phyloP scores from a whole-genome alignment of 768 basidiomycete species.

The Mycena indigotica region DNA sequence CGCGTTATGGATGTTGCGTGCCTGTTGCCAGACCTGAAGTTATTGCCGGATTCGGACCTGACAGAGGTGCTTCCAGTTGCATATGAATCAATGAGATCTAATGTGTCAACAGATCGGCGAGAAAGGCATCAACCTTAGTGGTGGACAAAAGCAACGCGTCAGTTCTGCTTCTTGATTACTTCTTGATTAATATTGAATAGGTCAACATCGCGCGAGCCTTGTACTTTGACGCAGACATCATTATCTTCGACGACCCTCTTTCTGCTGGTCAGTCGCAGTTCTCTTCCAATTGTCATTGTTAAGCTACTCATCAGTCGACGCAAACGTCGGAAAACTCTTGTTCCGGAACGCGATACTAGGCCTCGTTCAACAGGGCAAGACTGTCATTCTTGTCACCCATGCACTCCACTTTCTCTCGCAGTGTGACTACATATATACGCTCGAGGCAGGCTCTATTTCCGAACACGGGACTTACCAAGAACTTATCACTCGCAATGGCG shows the following conservation, averaged over 20 bases:
- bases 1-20: slow-evolving; percentile 57
- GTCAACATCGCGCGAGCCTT: slow-evolving; percentile 73
- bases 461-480: slow-evolving; percentile 67
- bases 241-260: slow-evolving; percentile 66
- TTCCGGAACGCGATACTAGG: slow-evolving; percentile 78
- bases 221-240: slow-evolving; percentile 63
- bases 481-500: slow-evolving; percentile 62
- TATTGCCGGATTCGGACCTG: slow-evolving; percentile 69
- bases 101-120: slow-evolving; percentile 57
- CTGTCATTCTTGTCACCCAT: slow-evolving; percentile 88
- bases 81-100: slow-evolving; percentile 1
- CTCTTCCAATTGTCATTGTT: not conserved
- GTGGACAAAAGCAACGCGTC: slow-evolving; percentile 67
- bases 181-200: slow-evolving; percentile 26
- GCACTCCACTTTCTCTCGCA: slow-evolving; percentile 87
- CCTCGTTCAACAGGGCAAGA: slow-evolving; percentile 63
- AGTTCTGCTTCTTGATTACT: slow-evolving; percentile 9
- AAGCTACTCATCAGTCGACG: slow-evolving; percentile 53
- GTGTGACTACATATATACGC: slow-evolving; percentile 82
- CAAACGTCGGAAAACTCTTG: slow-evolving; percentile 85
- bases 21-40: slow-evolving; percentile 62
- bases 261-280: slow-evolving; percentile 50
- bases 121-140: slow-evolving; percentile 43
- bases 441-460: slow-evolving; percentile 58
- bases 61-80: slow-evolving; percentile 60